phyloP scores from a whole-genome alignment of 78 protist species.

The Parvularia atlantis region DNA sequence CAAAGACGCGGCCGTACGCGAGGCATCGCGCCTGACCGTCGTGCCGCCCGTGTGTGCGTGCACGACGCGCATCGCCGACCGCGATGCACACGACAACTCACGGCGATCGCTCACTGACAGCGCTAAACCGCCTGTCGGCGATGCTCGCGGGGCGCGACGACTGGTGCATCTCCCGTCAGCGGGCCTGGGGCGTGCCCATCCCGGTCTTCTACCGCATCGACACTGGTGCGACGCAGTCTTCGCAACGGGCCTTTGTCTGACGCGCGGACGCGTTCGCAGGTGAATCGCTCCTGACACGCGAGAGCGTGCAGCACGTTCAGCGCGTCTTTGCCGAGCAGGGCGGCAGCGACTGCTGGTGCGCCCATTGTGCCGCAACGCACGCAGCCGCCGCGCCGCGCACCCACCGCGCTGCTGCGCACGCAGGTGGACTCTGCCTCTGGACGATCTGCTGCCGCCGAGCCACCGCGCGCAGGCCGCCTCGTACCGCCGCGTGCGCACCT shows the following conservation, averaged over 20 bases:
- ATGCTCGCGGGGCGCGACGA: conserved; percentile 57
- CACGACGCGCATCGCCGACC: too few relatives aligned
- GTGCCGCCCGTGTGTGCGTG: conserved; percentile 1
- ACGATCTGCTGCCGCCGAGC: conserved; percentile 56
- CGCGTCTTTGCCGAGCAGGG: conserved; percentile 45
- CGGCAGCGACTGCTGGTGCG: too few relatives aligned
- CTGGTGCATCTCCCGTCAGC: conserved; percentile 89
- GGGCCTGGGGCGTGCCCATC: conserved; percentile 93
- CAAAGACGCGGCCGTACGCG: conserved; percentile 15
- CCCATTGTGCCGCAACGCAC: background rate
- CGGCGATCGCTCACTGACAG: too few relatives aligned
- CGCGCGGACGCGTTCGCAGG: background rate
- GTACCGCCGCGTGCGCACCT: background rate
- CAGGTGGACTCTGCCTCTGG: conserved; percentile 52
- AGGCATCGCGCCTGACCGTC: too few relatives aligned
- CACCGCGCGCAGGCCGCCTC: background rate
- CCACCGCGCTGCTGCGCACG: too few relatives aligned
- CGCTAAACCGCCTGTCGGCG: conserved; percentile 7
- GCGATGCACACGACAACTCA: background rate
- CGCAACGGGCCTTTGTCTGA: background rate
- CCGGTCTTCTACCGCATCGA: conserved; percentile 66
- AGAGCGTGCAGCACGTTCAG: conserved; percentile 46
- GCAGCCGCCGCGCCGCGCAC: too few relatives aligned
- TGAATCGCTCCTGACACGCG: conserved; percentile 3
- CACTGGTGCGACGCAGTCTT: too few relatives aligned